Percentiles rank a stretch among this genome's conserved stretches.
phyloP scores from a whole-genome alignment of 148 eudicot genomes.

The Cornus suecica region DNA sequence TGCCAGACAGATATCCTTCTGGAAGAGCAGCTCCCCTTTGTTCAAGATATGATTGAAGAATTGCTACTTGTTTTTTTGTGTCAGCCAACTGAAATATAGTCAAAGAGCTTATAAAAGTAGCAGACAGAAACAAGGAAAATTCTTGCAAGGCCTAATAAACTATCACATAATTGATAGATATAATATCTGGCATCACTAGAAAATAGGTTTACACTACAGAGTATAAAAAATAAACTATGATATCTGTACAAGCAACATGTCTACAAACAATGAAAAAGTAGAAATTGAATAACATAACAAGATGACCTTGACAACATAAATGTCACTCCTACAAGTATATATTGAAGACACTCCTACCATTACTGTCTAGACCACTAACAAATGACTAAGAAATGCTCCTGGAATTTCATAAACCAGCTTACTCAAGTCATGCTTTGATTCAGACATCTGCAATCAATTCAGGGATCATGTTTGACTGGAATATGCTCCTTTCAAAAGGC shows the following conservation, averaged over 20 bases:
- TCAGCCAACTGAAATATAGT: constrained; percentile 46
- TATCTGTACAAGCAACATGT: too few species aligned
- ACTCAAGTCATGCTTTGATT: background rate
- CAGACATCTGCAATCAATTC: background rate
- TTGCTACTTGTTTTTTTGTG: constrained; percentile 49
- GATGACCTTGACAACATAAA: too few species aligned
- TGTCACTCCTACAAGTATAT: too few species aligned
- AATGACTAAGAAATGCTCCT: background rate
- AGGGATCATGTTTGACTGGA: background rate
- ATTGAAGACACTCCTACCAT: background rate
- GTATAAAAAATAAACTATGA: background rate
- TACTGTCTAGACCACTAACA: background rate
- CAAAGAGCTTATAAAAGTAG: background rate
- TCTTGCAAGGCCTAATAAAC: background rate
- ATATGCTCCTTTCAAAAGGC: background rate
- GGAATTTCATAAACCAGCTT: too few species aligned
- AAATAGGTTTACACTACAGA: too few species aligned
- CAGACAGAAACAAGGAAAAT: background rate
- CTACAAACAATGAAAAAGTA: too few species aligned
- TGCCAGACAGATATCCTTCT: constrained; percentile 71
- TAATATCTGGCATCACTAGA: too few species aligned
- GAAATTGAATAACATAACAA: too few species aligned
- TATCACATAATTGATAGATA: background rate
- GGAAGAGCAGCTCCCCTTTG: constrained; percentile 88
- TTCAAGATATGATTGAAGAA: constrained; percentile 77